Percentiles rank a stretch among this genome's conserved stretches.
phyloP scores from a whole-genome alignment of 768 basidiomycete species.

The Suillus sp. region DNA sequence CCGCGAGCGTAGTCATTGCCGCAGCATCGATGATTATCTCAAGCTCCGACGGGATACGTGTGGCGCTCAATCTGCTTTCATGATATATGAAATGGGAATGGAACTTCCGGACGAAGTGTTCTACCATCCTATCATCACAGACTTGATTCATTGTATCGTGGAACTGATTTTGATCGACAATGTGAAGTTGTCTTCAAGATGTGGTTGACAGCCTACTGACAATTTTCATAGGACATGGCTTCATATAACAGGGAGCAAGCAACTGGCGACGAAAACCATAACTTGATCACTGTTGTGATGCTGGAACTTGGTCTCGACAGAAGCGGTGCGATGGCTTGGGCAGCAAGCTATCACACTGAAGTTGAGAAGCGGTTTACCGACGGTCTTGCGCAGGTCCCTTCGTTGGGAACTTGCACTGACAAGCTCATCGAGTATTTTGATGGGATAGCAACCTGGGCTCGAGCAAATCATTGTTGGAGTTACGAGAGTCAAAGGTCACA shows the following conservation, averaged over 20 bases:
- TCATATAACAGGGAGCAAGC: conserved; percentile 41
- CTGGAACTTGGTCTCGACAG: conserved; percentile 25
- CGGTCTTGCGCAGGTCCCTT: conserved; percentile 26
- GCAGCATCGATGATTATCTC: conserved; percentile 34
- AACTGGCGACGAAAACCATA: conserved; percentile 35
- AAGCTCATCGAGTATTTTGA: conserved; percentile 27
- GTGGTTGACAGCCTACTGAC: not conserved
- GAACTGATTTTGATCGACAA: conserved; percentile 29
- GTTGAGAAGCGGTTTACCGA: conserved; percentile 22
- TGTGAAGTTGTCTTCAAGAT: conserved; percentile 10
- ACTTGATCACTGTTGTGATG: conserved; percentile 39
- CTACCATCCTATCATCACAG: conserved; percentile 23
- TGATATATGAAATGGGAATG: conserved; percentile 31
- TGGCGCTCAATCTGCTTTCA: conserved; percentile 31
- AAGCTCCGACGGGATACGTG: conserved; percentile 34
- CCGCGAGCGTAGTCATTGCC: conserved; percentile 16
- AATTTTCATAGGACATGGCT: conserved; percentile 32
- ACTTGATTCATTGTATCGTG: conserved; percentile 12
- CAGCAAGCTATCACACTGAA: conserved; percentile 17
- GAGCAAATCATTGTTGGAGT: conserved; percentile 30
- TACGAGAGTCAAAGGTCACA: conserved; percentile 30
- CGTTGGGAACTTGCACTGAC: conserved; percentile 29
- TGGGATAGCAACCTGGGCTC: conserved; percentile 30
- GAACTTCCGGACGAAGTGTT: conserved; percentile 37
- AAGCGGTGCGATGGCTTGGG: conserved; percentile 33